Base-by-base conservation (phyloP, 352 stramenopile genomes). In the Aphanomyces invadans region DNA sequence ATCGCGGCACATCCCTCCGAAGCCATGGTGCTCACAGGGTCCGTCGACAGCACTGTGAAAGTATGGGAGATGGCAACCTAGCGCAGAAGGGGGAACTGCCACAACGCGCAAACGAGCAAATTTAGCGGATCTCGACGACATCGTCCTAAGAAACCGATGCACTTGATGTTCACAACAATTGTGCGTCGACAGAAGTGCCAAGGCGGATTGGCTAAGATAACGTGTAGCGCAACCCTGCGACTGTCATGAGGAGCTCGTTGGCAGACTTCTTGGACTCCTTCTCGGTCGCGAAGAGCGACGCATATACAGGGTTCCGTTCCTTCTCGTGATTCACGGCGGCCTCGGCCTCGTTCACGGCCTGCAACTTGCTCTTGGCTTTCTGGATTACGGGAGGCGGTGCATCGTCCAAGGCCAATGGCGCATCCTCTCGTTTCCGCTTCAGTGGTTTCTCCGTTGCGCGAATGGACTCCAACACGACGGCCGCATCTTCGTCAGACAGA, bases 191-290 rank as follows among this genome's bases (percentile, higher is more conserved):
- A 38, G 21, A 23, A 57, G 49, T 38, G 26, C 9, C 21, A 33
- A 31, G 21, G n/a, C n/a, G n/a, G 7, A 53, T 71, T 63, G 10
- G n/a, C 65, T 90, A 95, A 2, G 81, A 90, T 21, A 95, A 68
- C 38, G 81, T 93, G 62, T 93, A 93, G 25, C 86, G 78, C 79
- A 93, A 80, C 36, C 84, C 84, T 42, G 79, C 83, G 36, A 93
- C 69, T 4, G 86, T 88, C 86, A 95, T 95, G 61, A 95, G 79
- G 44, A 95, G 52, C 44, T 93, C 86, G 44, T 90, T 92, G 25
- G 85, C 81, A 67, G 71, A 89, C 54, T 75, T 73, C 65, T 91
- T 89, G 33, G 83, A 75, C 17, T 76, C 69, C 51, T 84, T 76
- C 29, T 89, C 76, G 42, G 78, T 86, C n/a, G 74, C 76, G 67